Conservation (phyloP, 1,139 yeast genomes). For the Lodderomyces margitis region DNA sequence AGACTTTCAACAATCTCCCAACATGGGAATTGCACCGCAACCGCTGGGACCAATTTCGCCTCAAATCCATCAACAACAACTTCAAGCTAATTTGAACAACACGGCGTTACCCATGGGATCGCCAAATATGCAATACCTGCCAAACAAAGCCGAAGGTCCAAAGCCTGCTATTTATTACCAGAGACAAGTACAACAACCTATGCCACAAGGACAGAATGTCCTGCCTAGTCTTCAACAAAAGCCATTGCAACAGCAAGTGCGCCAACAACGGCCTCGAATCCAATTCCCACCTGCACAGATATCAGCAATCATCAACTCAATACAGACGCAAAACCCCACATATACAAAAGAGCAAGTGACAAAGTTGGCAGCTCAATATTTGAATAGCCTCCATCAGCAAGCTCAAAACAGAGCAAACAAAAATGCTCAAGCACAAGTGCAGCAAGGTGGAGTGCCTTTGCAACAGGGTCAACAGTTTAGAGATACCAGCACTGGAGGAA, state of each 20-base stretch:
- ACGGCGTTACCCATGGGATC: neutral
- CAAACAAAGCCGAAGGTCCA: neutral
- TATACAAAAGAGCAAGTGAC: constrained; percentile 71
- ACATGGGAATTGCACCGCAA: neutral
- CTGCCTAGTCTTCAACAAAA: constrained; percentile 2
- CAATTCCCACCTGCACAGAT: constrained; percentile 64
- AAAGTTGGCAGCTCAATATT: constrained; percentile 66
- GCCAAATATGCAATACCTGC: constrained; percentile 5
- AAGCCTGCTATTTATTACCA: neutral
- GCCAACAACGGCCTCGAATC: constrained; percentile 32
- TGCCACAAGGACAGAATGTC: neutral
- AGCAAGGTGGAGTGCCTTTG: constrained; percentile 1
- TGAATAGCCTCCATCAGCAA: constrained; percentile 27
- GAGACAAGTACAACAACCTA: constrained; percentile 3
- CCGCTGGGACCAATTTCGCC: neutral
- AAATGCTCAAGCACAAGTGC: constrained; percentile 6
- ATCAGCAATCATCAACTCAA: constrained; percentile 65
- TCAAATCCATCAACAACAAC: neutral
- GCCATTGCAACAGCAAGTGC: constrained; percentile 8
- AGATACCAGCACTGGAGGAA: neutral
- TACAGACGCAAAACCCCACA: constrained; percentile 67
- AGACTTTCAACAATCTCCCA: neutral
- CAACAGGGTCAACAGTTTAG: constrained; percentile 1
- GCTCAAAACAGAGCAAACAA: constrained; percentile 15
- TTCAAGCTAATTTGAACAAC: neutral